A percentile compares a stretch with the other conserved stretches of the same genome.
These are phyloP conservation scores for Calycina herbarum DNA, from an alignment of 2,329 filamentous ascomycete genomes.

Conservation along the genomic window DNA sequence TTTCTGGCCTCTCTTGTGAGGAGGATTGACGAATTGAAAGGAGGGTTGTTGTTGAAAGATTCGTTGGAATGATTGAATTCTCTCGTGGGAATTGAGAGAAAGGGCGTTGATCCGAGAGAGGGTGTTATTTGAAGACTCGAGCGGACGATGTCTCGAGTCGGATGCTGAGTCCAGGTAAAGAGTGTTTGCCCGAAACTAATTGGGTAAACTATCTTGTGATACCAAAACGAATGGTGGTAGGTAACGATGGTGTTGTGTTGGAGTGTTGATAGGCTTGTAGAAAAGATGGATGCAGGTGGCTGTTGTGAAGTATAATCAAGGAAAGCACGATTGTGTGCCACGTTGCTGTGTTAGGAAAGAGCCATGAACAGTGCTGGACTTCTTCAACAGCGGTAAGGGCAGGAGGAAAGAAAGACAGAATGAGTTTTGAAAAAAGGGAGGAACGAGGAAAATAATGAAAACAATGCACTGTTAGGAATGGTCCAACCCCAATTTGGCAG, in stretches of 20 bases:
- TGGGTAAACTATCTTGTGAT: not conserved
- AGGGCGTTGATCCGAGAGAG: not conserved
- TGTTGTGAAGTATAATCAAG: not conserved
- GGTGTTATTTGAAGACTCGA: no score
- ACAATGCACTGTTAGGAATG: not conserved
- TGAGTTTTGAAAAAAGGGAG: not conserved
- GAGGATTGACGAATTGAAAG: no score
- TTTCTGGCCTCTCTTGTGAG: not conserved
- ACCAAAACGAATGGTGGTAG: not conserved
- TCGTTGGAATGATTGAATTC: no score
- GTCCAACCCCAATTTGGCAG: not conserved
- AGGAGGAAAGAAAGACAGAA: not conserved
- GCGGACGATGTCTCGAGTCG: no score
- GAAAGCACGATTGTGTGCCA: not conserved
- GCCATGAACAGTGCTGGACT: not conserved
- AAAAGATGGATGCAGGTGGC: not conserved
- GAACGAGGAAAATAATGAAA: not conserved
- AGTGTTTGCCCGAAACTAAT: not conserved
- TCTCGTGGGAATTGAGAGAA: not conserved
- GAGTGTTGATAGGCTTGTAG: not conserved
- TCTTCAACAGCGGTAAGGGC: not conserved
- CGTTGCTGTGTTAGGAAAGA: not conserved
- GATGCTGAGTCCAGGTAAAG: not conserved
- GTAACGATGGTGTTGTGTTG: not conserved
- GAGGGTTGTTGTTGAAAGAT: no score